Base-by-base conservation (phyloP, 1,284 basidiomycete genomes). In the Microbotryomycetes sp. region DNA sequence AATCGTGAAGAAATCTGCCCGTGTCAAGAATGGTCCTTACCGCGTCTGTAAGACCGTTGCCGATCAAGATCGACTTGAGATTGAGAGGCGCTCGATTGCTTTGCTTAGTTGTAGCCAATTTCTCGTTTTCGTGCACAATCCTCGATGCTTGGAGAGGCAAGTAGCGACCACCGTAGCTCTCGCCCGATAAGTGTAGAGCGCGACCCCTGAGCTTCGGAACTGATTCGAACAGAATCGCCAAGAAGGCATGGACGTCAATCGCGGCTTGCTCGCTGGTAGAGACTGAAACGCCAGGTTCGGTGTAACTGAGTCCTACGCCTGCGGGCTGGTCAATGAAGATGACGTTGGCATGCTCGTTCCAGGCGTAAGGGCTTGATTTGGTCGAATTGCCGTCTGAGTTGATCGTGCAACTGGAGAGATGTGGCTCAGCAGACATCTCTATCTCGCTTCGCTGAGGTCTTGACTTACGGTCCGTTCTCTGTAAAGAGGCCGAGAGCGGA, bases 141-240 rank as follows among this genome's bases (percentile, higher is more conserved):
- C 84, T 83, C 1, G 86, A 79, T 0, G 89, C 91, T 66, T 89
- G 92, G 5, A 90, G 78, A 0, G 90, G 91, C 7, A 92, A 79
- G 75, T 90, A 92, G 25, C 88, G 83, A 3, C 90, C 89, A 49
- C n/a, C 50, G 31, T 50, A 47, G 23, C 50, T 45, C 59, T 64
- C 53, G 49, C 66, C 54, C 14, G 36, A 46, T 12, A 68, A 60
- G 45, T 68, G 66, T 51, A 68, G 59, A 14, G 49, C 49, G 12
- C 66, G 58, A 25, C 56, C 60, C 49, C 60, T 67, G 70, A 75
- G 73, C 23, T 67, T 60, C 47, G 72, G 65, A 54, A 76, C 75
- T 5, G 74, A 69, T 28, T 69, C 64, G 60, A 74, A 73, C 65
- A 75, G 75, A 63, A 76, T 69, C 48, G 69, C 68, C 19, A 76